Base-by-base conservation (phyloP, 2,329 filamentous ascomycete species). In the Aspergillus fischeri region DNA sequence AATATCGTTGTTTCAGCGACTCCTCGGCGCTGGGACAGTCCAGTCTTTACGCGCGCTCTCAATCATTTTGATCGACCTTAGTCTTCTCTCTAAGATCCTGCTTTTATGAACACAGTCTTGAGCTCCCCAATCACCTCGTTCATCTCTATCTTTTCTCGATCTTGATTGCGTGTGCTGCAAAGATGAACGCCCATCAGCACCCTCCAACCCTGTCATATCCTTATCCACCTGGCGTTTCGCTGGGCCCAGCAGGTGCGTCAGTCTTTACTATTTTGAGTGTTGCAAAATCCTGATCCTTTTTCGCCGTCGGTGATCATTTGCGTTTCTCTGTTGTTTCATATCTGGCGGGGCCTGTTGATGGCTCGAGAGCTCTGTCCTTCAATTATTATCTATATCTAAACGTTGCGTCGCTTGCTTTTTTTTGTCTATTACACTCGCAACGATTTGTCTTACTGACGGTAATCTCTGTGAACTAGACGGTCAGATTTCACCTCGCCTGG, bases 241-340 rank as follows among this genome's bases (percentile, higher is more conserved):
- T 70, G 64, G 65, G 64, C 51, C 64, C 65, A 56, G 65, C 65
- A 70, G 69, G 70, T 73, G 63, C 68, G 70, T 73, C 65, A 68
- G 59, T 49, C 52, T 51, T 62, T 55, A 38, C 51, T 49, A 49
- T 55, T 57, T 20, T 50, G 49, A 47, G 49, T 32, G 25, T 50
- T 49, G 53, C 48, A 41, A 57, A 51, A 45, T 51, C 51, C 49
- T 57, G 42, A 48, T 51, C 54, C 35, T 51, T 32, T 52, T 45
- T 51, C 41, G 38, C 45, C 32, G 52, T 47, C 10, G 42, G 20
- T 14, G 42, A 45, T 45, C n/a, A 8, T 24, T 9, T 47, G 24
- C 24, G 44, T 57, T 51, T 35, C 17, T 44, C 56, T 51, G 44
- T 38, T 60, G 62, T 65, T 63, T 66, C 62, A 66, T 51, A 38